phyloP scores from a whole-genome alignment of 352 stramenopile genomes.

The Pythium apleroticum region DNA sequence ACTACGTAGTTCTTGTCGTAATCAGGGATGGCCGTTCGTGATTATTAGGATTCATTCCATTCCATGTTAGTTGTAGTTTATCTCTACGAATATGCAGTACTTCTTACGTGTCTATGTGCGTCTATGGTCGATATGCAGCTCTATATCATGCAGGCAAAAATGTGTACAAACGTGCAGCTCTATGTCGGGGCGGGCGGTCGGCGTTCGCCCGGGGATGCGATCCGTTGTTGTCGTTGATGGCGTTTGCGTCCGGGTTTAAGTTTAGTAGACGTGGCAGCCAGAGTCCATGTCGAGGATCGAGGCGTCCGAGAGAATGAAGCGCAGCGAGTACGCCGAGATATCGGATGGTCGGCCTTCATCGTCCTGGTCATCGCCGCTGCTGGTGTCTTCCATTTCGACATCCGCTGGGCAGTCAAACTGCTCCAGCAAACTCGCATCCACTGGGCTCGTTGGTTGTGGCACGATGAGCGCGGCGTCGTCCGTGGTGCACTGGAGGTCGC shows the following conservation, averaged over 20 bases:
- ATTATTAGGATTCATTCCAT: conserved; percentile 14
- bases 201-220: background rate
- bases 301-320: conserved; percentile 77
- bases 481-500: conserved; percentile 61
- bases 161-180: conserved; percentile 26
- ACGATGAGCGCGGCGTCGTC: conserved; percentile 50
- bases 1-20: background rate
- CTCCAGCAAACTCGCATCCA: conserved; percentile 56
- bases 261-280: conserved; percentile 29
- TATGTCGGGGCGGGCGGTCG: conserved; percentile 14
- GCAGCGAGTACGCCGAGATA: conserved; percentile 79
- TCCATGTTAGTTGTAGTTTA: conserved; percentile 15
- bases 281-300: conserved; percentile 62
- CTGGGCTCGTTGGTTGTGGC: conserved; percentile 40
- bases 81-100: conserved; percentile 18
- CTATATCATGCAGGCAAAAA: conserved; percentile 25
- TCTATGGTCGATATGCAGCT: conserved; percentile 21
- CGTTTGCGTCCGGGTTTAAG: background rate
- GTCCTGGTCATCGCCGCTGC: conserved; percentile 46
- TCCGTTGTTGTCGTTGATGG: background rate
- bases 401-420: conserved; percentile 42
- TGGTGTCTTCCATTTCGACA: conserved; percentile 37
- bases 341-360: conserved; percentile 35
- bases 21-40: background rate
- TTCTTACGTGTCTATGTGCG: conserved; percentile 3